Conservation (phyloP, 2,329 filamentous ascomycete species). For the Clonostachys sp. region DNA sequence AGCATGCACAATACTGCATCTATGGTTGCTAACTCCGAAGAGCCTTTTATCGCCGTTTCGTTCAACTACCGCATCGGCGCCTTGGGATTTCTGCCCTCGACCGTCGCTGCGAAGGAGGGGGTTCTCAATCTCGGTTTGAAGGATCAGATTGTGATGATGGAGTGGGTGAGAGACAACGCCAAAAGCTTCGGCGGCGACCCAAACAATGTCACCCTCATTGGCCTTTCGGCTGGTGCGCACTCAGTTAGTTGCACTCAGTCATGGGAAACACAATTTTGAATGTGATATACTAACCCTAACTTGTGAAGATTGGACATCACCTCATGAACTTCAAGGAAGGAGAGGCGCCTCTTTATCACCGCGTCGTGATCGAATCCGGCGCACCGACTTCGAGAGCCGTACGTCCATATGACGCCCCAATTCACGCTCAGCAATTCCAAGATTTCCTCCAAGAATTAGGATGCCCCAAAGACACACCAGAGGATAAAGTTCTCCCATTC, state of each 20-base stretch:
- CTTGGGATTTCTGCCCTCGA: slow-evolving; percentile 21
- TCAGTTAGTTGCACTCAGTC: slow-evolving; percentile 24
- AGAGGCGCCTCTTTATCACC: slow-evolving; percentile 42
- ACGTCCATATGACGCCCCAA: slow-evolving; percentile 46
- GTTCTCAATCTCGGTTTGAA: slow-evolving; percentile 28
- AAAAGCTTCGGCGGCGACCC: slow-evolving; percentile 44
- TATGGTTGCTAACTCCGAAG: slow-evolving; percentile 1
- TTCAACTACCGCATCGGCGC: slow-evolving; percentile 31
- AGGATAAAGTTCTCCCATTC: slow-evolving; percentile 31
- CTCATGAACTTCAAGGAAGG: slow-evolving; percentile 42
- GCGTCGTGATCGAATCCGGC: slow-evolving; percentile 52
- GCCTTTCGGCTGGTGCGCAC: slow-evolving; percentile 42
- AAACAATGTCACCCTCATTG: slow-evolving; percentile 26
- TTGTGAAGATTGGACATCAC: slow-evolving; percentile 61
- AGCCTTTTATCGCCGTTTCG: slow-evolving; percentile 22
- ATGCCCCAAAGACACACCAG: slow-evolving; percentile 7
- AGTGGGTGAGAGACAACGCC: slow-evolving; percentile 38
- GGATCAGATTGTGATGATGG: slow-evolving; percentile 43
- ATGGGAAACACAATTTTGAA: background rate
- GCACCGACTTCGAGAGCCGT: slow-evolving; percentile 49
- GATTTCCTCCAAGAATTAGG: slow-evolving; percentile 10
- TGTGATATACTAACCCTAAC: background rate
- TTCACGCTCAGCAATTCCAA: slow-evolving; percentile 52
- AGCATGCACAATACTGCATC: slow-evolving; percentile 20
- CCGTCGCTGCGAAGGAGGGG: background rate